Evolutionary conservation across 1,139 yeast genomes (phyloP).

Genomic region (Saccharomyces pastorianus): DNA sequence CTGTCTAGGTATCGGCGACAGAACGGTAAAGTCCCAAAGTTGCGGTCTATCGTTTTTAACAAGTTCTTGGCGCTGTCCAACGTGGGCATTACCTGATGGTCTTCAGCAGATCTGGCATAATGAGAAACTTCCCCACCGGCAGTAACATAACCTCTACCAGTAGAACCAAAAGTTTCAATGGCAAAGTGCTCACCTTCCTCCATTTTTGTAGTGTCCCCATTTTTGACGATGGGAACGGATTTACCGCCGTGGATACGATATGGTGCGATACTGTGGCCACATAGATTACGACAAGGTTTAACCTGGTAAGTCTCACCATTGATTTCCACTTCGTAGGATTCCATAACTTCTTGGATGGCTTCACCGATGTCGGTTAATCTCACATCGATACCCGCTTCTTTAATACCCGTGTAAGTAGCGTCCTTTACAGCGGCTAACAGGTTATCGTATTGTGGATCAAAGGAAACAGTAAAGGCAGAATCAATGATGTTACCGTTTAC

Average conservation of each 20-base stretch:
- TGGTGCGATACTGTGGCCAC: constrained; percentile 87
- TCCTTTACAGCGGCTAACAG: constrained; percentile 77
- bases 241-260: constrained; percentile 89
- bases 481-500: constrained; percentile 93
- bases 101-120: constrained; percentile 55
- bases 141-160: constrained; percentile 87
- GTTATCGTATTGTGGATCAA: constrained; percentile 75
- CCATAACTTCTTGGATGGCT: constrained; percentile 95
- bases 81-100: constrained; percentile 46
- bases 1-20: constrained; percentile 92
- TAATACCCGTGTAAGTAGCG: constrained; percentile 90
- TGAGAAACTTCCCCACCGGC: constrained; percentile 91
- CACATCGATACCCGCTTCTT: constrained; percentile 93
- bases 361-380: constrained; percentile 92
- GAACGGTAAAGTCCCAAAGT: constrained; percentile 93
- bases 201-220: constrained; percentile 92
- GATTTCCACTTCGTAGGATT: constrained; percentile 84
- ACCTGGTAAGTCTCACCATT: constrained; percentile 81
- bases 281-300: constrained; percentile 82
- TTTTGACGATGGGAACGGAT: constrained; percentile 90
- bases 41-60: constrained; percentile 58
- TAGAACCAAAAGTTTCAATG: constrained; percentile 94
- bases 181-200: constrained; percentile 98
- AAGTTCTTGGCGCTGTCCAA: constrained; percentile 61
- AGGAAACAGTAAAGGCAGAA: constrained; percentile 89